Evolutionary conservation across 2,329 filamentous ascomycete species (phyloP), one percentile per base, ranked within the genome.

Genomic region (Trichoderma sp.): DNA sequence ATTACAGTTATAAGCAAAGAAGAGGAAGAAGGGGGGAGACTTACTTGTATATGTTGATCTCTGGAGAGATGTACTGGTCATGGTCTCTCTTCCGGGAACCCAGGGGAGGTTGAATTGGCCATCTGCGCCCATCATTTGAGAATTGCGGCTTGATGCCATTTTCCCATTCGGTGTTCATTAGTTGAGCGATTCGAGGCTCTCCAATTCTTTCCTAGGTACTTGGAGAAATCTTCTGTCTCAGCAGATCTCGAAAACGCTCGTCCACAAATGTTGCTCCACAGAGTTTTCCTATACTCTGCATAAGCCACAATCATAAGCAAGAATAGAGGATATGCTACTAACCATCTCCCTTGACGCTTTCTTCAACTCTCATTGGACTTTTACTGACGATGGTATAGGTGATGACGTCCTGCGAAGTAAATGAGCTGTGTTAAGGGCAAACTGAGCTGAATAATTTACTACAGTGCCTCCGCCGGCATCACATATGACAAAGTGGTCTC

Each of bases 201-300:
- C 29, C 70, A 0, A 75, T 47, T 0, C 47, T 65, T 0, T 53
- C 0, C 75, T 75, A 78, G 0, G 68, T 21, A 0, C 19, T 0
- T 0, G 6, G 3, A 0, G 68, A 4, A 0, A 81, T 19, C 8
- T 77, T 79, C 0, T 3, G 3, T 33, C 75, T 71, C 4, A 84
- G 69, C 0, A 81, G 61, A 0, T 67, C 0, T 0, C 75, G 0
- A n/a, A 84, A 84, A 0, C 52, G 68, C 3, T 83, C 75, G 35
- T 84, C 81, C 0, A 84, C 74, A 14, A 83, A 82, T 0, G 82
- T 73, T 0, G 74, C 81, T 0, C 82, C 82, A 2, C 80, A 83
- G 0, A 84, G 72, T 0, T 37, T 77, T 2, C 81, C 81, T 81
- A 14, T 1, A 16, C 2, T 13, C 1, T 19, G 24, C 1, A 5